Evolutionary conservation across 176 grass and related monocot species (phyloP), one percentile per base, ranked within the genome.

Genomic region (Lolium rigidum): DNA sequence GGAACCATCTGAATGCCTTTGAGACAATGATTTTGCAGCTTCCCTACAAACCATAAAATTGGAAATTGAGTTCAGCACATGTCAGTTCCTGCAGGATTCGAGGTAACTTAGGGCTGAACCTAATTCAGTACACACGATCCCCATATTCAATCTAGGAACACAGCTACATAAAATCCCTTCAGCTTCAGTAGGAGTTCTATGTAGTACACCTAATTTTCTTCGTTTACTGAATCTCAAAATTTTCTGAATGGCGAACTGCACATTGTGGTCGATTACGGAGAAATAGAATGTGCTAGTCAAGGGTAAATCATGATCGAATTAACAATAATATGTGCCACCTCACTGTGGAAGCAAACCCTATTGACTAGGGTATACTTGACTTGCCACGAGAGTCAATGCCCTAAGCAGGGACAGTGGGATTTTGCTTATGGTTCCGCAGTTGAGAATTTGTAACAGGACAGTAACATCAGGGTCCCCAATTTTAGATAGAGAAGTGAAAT

Each of bases 1-100:
- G 17, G 97, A 94, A 17, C 97, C 97, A 85, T 96, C 97, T 4
- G 90, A 84, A 89, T 99, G 97, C 84, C 94, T 99, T 70, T 96
- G 91, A 72, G 87, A 83, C 73, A 99, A 59, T 80, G 92, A 68
- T 83, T 94, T 86, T 13, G 94, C 90, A 69, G 94, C 97, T 59
- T 96, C 87, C 90, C 97, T 99, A 54, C 52, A 79, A 75, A 83
- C 7, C 26, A 85, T 51, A 35, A 55, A 38, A 47, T 68, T 20
- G 10, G 17, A 28, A 11, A 46, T 66, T 57, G 7, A 74, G 39
- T 12, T 10, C 74, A 57, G 59, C 41, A 78, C 2, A 10, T 59
- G 26, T 50, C 43, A 55, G 51, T 46, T 71, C 43, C 69, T 60
- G 66, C 14, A 73, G 1, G 16, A 16, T 28, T 28, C 0, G 1